Evolutionary conservation across 2,329 filamentous ascomycete genomes (phyloP).

Genomic region (Emergomyces orientalis): DNA sequence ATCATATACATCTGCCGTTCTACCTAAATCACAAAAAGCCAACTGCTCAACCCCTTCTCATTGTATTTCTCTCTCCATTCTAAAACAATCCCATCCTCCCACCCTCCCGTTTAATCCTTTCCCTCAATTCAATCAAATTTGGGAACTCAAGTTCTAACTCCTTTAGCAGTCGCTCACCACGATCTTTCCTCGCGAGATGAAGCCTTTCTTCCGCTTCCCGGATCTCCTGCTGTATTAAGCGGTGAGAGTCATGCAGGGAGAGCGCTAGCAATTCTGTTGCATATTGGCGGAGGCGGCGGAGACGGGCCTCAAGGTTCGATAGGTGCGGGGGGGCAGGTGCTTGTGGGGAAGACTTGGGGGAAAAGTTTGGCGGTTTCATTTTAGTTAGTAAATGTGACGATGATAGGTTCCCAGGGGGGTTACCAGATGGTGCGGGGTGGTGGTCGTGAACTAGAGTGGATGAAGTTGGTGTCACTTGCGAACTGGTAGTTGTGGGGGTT

Average conservation of each 20-base stretch:
- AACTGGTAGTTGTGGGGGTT: slow-evolving; percentile 5
- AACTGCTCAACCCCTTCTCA: neutral
- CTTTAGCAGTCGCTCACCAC: slow-evolving; percentile 13
- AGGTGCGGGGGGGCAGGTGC: slow-evolving; percentile 11
- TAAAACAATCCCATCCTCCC: slow-evolving; percentile 16
- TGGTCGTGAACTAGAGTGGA: neutral
- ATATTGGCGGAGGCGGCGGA: slow-evolving; percentile 19
- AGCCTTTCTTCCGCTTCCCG: slow-evolving; percentile 14
- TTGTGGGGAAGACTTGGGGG: slow-evolving; percentile 4
- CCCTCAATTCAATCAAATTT: slow-evolving; percentile 10
- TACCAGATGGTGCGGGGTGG: slow-evolving; percentile 7
- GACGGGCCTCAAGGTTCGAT: slow-evolving; percentile 16
- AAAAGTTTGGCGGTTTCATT: slow-evolving; percentile 2
- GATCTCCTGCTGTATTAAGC: slow-evolving; percentile 19
- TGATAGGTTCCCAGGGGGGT: neutral
- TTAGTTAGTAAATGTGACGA: slow-evolving; percentile 1
- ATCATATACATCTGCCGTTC: neutral
- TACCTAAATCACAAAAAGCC: neutral
- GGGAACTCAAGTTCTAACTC: slow-evolving; percentile 15
- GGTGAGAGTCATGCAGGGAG: slow-evolving; percentile 21
- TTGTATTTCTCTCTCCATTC: too few relatives aligned
- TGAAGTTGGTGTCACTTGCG: neutral
- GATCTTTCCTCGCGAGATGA: slow-evolving; percentile 11
- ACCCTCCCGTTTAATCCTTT: slow-evolving; percentile 13
- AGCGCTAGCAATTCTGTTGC: slow-evolving; percentile 21